Percentiles rank a stretch among this genome's conserved stretches.
phyloP scores from a whole-genome alignment of 169 alveolate species.

The Plasmodium malariae region DNA sequence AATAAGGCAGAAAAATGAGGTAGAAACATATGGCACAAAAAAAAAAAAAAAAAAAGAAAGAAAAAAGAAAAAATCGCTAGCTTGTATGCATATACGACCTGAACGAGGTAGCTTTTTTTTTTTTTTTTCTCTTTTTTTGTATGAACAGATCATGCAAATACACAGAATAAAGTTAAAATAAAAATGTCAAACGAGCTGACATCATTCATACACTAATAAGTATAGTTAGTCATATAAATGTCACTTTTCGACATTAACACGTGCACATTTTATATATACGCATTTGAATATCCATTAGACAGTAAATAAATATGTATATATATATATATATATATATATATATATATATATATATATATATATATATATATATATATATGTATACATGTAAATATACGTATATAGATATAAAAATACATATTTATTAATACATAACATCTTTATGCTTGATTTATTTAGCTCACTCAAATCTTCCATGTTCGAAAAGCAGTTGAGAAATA shows the following conservation, averaged over 20 bases:
- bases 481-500: neutral
- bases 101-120: neutral
- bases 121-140: neutral
- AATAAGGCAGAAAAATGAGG: neutral
- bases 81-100: neutral
- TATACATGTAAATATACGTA: neutral
- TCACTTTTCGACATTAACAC: neutral
- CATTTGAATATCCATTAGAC: too few relatives aligned
- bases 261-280: too few relatives aligned
- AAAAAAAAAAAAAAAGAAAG: neutral
- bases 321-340: conserved; percentile 1
- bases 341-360: neutral
- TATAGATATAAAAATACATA: too few relatives aligned
- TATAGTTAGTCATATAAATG: neutral
- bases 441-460: conserved; percentile 1
- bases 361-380: neutral
- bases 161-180: neutral
- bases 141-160: neutral
- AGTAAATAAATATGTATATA: neutral
- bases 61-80: neutral
- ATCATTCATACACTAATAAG: neutral
- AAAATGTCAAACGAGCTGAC: neutral
- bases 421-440: neutral
- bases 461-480: conserved; percentile 11
- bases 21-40: neutral